A percentile compares a stretch with the other conserved stretches of the same genome.
Evolutionary conservation across 2,329 filamentous ascomycete genomes (phyloP).

Genomic region (Pseudopyricularia javanii): DNA sequence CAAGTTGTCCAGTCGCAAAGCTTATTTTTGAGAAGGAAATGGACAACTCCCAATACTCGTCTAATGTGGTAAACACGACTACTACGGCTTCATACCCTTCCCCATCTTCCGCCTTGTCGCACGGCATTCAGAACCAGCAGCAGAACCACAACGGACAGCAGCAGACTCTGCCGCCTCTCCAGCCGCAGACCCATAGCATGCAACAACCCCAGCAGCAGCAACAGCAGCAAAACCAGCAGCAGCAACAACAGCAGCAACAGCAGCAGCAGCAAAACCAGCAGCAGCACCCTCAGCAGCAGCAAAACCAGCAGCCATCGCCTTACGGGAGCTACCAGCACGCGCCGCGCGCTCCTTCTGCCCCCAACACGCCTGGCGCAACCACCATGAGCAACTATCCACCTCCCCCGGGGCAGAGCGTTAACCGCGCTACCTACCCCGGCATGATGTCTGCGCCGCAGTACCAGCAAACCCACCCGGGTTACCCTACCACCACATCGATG

Average conservation of each 20-base stretch:
- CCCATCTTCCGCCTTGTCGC: slow-evolving; percentile 12
- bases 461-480: slow-evolving; percentile 39
- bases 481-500: slow-evolving; percentile 45
- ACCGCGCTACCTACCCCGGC: slow-evolving; percentile 37
- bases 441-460: slow-evolving; percentile 41
- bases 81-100: slow-evolving; percentile 16
- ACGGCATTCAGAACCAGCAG: slow-evolving; percentile 9
- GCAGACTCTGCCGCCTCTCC: slow-evolving; percentile 16
- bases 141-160: slow-evolving; percentile 7
- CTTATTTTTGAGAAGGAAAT: slow-evolving; percentile 11
- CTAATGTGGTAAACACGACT: slow-evolving; percentile 17
- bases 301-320: slow-evolving; percentile 34
- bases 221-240: not conserved
- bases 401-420: slow-evolving; percentile 26
- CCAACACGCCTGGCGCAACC: slow-evolving; percentile 45
- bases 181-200: slow-evolving; percentile 31
- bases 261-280: slow-evolving; percentile 21
- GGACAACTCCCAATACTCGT: slow-evolving; percentile 16
- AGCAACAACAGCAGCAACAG: not conserved
- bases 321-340: slow-evolving; percentile 51
- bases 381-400: slow-evolving; percentile 42
- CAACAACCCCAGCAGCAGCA: slow-evolving; percentile 14
- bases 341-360: slow-evolving; percentile 49
- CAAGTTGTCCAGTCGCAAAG: slow-evolving; percentile 32
- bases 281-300: slow-evolving; percentile 11